These are phyloP conservation scores for Hanseniaspora nectarophila DNA, from an alignment of 805 yeast species.

Conservation along the genomic window DNA sequence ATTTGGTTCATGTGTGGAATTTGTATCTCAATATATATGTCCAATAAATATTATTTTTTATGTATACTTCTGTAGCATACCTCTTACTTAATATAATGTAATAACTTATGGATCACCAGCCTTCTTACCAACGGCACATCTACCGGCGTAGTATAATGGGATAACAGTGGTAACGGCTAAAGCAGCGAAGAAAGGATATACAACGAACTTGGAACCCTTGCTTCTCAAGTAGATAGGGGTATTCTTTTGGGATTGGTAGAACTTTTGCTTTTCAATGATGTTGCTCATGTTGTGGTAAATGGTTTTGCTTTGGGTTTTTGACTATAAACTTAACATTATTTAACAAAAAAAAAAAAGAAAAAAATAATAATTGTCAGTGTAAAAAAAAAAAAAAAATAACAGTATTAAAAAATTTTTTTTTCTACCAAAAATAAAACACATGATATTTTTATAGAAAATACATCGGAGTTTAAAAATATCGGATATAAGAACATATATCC, in stretches of 20 bases:
- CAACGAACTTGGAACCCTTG: conserved; percentile 57
- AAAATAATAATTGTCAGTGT: no score
- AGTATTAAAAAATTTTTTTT: neutral
- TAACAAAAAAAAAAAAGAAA: no score
- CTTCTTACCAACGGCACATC: conserved; percentile 63
- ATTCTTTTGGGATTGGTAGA: conserved; percentile 40
- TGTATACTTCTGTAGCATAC: no score
- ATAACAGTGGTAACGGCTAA: conserved; percentile 55
- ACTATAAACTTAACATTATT: no score
- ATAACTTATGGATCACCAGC: conserved; percentile 22
- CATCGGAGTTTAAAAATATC: neutral
- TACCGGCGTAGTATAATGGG: conserved; percentile 57
- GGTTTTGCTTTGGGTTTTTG: neutral
- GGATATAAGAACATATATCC: neutral
- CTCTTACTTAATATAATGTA: neutral
- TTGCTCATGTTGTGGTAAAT: conserved; percentile 11
- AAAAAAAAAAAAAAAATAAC: no score
- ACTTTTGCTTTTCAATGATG: conserved; percentile 47
- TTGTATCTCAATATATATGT: neutral
- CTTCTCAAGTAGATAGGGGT: conserved; percentile 52
- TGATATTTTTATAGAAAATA: no score
- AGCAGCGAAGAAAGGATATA: conserved; percentile 69
- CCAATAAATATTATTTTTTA: neutral
- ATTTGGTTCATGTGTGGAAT: no score
- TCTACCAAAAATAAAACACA: no score